Percentiles rank a stretch among this genome's conserved stretches.
These are phyloP conservation scores for Candida endomychidarum DNA, from an alignment of 805 yeast genomes.

Conservation along the genomic window DNA sequence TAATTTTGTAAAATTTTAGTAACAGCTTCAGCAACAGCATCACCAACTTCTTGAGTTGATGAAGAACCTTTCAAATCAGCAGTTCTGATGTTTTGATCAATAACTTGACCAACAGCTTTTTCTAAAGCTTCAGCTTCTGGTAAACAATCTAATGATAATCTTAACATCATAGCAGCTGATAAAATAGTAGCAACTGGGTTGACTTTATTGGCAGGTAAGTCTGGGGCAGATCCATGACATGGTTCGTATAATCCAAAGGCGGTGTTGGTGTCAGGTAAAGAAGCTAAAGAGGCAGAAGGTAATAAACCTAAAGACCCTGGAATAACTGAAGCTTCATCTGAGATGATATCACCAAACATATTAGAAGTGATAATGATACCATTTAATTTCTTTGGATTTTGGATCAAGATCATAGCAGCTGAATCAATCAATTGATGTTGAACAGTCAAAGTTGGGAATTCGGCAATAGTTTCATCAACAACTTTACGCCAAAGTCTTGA, in stretches of 20 bases:
- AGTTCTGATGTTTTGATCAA: slow-evolving; percentile 84
- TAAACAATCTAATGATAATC: slow-evolving; percentile 78
- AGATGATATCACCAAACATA: slow-evolving; percentile 98
- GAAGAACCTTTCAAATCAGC: slow-evolving; percentile 87
- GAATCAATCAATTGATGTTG: slow-evolving; percentile 97
- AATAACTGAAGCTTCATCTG: slow-evolving; percentile 96
- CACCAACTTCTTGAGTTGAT: slow-evolving; percentile 89
- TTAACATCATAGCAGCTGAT: slow-evolving; percentile 96
- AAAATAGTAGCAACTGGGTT: slow-evolving; percentile 95
- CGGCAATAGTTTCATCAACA: slow-evolving; percentile 80
- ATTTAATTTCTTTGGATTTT: slow-evolving; percentile 86
- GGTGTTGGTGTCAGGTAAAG: slow-evolving; percentile 91
- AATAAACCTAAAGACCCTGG: slow-evolving; percentile 96
- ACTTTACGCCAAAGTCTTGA: slow-evolving; percentile 96
- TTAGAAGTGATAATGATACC: slow-evolving; percentile 92
- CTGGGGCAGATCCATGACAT: slow-evolving; percentile 98
- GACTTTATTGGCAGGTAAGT: slow-evolving; percentile 80
- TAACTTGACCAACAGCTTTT: slow-evolving; percentile 48
- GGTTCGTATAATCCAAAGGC: slow-evolving; percentile 98
- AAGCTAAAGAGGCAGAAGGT: slow-evolving; percentile 94
- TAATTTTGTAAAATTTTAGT: slow-evolving; percentile 15
- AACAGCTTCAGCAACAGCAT: slow-evolving; percentile 81
- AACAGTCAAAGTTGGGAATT: slow-evolving; percentile 83
- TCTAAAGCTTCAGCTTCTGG: slow-evolving; percentile 61
- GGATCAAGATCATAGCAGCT: slow-evolving; percentile 96